phyloP scores from a whole-genome alignment of 2,329 filamentous ascomycete species.

The Lasiodiplodia citricola region DNA sequence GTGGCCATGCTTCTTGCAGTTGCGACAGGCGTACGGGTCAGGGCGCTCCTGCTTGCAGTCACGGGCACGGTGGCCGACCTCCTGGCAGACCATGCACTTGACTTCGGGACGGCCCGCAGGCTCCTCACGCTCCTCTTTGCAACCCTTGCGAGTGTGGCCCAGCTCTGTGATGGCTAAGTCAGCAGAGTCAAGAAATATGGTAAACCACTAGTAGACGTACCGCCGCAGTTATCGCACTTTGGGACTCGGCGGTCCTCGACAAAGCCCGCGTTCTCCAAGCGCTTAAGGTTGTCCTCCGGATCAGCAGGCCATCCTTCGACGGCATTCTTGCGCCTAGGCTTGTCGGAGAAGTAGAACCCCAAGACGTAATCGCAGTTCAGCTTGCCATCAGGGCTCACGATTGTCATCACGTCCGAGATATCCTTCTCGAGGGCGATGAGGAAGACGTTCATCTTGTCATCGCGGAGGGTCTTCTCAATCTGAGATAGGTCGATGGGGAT shows the following conservation, averaged over 20 bases:
- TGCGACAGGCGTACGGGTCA: constrained; percentile 70
- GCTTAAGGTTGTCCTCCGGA: constrained; percentile 64
- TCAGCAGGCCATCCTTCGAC: constrained; percentile 64
- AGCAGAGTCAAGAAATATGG: neutral
- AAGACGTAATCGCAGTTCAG: constrained; percentile 68
- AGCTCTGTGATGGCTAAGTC: constrained; percentile 47
- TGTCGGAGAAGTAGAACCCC: constrained; percentile 65
- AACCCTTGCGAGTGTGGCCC: constrained; percentile 67
- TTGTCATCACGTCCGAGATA: constrained; percentile 51
- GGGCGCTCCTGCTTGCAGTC: constrained; percentile 64
- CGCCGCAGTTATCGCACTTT: constrained; percentile 67
- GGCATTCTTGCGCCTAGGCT: constrained; percentile 59
- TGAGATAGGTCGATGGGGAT: constrained; percentile 49
- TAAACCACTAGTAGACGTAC: constrained; percentile 30
- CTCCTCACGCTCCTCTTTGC: constrained; percentile 63
- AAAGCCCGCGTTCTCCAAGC: constrained; percentile 70
- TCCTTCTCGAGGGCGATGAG: constrained; percentile 58
- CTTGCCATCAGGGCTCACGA: constrained; percentile 61
- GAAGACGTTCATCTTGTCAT: constrained; percentile 53
- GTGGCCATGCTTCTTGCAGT: constrained; percentile 62
- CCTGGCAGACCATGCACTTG: constrained; percentile 69
- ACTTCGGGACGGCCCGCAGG: constrained; percentile 52
- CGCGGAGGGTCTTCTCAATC: constrained; percentile 58
- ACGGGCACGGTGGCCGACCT: constrained; percentile 68
- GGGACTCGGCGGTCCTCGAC: constrained; percentile 63